Conservation (phyloP, 371 early-diverging fungal species). For the Apophysomyces variabilis region DNA sequence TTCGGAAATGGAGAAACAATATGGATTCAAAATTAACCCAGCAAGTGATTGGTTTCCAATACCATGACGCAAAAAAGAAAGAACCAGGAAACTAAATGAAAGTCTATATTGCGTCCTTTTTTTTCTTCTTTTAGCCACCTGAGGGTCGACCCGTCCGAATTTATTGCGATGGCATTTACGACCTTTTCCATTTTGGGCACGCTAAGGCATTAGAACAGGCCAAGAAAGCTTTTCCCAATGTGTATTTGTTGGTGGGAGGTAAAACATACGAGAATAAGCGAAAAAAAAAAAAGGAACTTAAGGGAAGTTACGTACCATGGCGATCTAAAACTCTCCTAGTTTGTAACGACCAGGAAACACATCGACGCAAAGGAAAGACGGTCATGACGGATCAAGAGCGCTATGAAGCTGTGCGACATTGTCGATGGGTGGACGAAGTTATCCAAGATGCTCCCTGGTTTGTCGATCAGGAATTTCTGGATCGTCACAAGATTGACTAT, state of each 20-base stretch:
- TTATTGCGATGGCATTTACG: constrained; percentile 95
- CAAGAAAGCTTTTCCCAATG: constrained; percentile 88
- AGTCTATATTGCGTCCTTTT: too few species aligned
- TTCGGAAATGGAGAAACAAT: constrained; percentile 12
- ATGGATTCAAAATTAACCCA: constrained; percentile 24
- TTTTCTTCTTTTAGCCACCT: constrained; percentile 54
- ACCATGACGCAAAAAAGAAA: not conserved
- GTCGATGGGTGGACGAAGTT: constrained; percentile 97
- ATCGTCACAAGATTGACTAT: constrained; percentile 90
- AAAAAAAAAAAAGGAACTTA: constrained; percentile 24
- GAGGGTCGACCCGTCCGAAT: constrained; percentile 80
- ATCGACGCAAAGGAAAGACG: constrained; percentile 90
- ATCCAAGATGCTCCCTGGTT: constrained; percentile 91
- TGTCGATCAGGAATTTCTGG: constrained; percentile 87
- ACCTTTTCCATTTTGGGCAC: constrained; percentile 96
- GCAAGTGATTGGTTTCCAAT: constrained; percentile 7
- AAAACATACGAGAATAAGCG: too few species aligned
- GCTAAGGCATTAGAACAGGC: constrained; percentile 93
- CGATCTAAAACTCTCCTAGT: constrained; percentile 45
- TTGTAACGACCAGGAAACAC: constrained; percentile 85
- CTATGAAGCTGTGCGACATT: constrained; percentile 90
- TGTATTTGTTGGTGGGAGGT: constrained; percentile 90
- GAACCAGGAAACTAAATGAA: not conserved
- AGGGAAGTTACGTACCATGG: not conserved
- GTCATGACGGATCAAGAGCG: constrained; percentile 91